A percentile compares a stretch with the other conserved stretches of the same genome.
Evolutionary conservation across 2,329 filamentous ascomycete species (phyloP).

Genomic region (Diaporthe sp.): DNA sequence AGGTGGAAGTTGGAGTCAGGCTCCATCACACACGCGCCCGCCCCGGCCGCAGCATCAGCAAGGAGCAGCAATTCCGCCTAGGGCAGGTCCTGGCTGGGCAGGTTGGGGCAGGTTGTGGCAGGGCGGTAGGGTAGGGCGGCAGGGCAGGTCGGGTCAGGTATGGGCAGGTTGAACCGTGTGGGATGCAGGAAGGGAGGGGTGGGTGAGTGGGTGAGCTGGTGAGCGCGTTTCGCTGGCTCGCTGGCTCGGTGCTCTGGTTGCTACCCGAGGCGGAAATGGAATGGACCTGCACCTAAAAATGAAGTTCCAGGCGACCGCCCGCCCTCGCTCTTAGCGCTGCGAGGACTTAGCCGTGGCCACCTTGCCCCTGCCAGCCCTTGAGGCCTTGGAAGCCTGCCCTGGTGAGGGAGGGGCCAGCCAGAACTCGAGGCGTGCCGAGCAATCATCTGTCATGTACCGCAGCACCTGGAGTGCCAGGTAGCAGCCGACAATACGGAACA

Average conservation of each 20-base stretch:
- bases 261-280: constrained; percentile 26
- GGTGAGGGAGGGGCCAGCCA: not conserved
- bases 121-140: not conserved
- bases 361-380: constrained; percentile 12
- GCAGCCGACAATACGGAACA: not conserved
- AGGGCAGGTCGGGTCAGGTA: not conserved
- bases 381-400: not conserved
- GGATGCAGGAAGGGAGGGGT: not conserved
- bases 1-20: not conserved
- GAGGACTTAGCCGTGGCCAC: constrained; percentile 5
- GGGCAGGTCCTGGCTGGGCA: not conserved
- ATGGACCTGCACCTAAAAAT: constrained; percentile 25
- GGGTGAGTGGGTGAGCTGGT: not conserved
- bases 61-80: constrained; percentile 12
- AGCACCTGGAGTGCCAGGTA: not conserved
- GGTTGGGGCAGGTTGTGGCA: not conserved
- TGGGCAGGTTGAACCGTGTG: not conserved
- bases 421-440: not conserved
- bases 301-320: constrained; percentile 17
- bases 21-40: constrained; percentile 11
- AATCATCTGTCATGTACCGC: not conserved
- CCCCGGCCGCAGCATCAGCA: constrained; percentile 9
- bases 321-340: not conserved
- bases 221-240: constrained; percentile 14
- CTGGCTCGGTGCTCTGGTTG: constrained; percentile 1